Evolutionary conservation across 139 green algal species (phyloP), one percentile per base, ranked within the genome.

Genomic region (Closterium sp.): DNA sequence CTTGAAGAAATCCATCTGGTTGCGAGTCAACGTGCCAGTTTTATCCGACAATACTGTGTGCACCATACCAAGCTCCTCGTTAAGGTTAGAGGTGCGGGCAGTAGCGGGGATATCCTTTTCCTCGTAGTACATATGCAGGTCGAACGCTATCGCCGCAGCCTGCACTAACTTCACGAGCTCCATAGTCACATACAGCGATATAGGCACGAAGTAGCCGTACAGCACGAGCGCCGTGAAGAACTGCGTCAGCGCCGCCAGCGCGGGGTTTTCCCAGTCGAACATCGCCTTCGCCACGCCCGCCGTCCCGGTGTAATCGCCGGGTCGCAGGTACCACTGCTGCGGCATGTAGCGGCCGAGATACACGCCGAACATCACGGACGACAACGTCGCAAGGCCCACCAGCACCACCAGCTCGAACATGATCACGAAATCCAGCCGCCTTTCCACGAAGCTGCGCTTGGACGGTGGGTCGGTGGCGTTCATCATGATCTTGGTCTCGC

Each of bases 151-250:
- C 85, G 95, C 95, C 19, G 94, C 87, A 28, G 91, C 95, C 85
- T 96, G 95, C 86, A 94, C 87, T 33, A 97, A 93, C 94, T 98
- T 97, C 12, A 97, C 83, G 89, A 97, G 96, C 93, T 99, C 98
- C 55, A 99, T 96, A 6, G 97, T 98, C 38, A 99, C 98, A 91
- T 98, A 99, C 87, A 99, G 95, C 1, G 97, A 98, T 92, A 99
- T 99, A 89, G 98, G 98, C 30, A 99, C 97, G 69, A 99, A 95
- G 93, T 99, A 99, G 8, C 91, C 96, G 43, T 97, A 96, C 69
- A 98, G 94, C 88, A 98, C 96, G 94, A 96, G 97, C 87, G 95
- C 97, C 0, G 97, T 98, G 86, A 98, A 91, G 69, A 97, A 96
- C 36, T 86, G 35, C 33, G 90, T 31, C 28, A 92, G 33, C 8